Evolutionary conservation across 352 stramenopile genomes (phyloP).

Genomic region (Globisporangium nagaii): DNA sequence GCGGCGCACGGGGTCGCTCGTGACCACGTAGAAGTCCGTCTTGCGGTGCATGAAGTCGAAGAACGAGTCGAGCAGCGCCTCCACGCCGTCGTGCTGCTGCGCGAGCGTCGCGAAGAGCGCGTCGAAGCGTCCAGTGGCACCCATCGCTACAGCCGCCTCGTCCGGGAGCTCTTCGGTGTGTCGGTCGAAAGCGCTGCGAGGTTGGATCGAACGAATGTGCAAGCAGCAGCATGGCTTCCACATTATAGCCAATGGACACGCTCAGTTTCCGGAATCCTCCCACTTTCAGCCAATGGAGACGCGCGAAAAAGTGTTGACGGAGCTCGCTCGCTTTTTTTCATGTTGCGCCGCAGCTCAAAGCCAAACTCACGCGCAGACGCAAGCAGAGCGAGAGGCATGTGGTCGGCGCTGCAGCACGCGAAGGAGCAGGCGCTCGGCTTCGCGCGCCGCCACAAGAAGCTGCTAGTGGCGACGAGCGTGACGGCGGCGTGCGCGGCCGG

Average conservation of each 20-base stretch:
- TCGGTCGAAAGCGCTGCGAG: not conserved
- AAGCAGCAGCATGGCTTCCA: too few relatives aligned
- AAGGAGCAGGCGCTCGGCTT: constrained; percentile 51
- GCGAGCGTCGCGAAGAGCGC: constrained; percentile 92
- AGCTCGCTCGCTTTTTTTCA: too few relatives aligned
- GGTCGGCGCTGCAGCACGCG: constrained; percentile 59
- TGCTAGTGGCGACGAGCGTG: constrained; percentile 47
- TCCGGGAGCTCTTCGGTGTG: not conserved
- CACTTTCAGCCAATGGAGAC: constrained; percentile 3
- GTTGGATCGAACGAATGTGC: not conserved
- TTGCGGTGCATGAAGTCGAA: constrained; percentile 97
- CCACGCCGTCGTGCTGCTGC: constrained; percentile 92
- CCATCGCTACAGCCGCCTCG: constrained; percentile 18
- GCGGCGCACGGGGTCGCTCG: constrained; percentile 31
- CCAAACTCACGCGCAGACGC: not conserved
- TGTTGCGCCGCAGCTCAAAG: too few relatives aligned
- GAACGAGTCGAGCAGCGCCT: constrained; percentile 95
- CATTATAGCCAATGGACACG: not conserved
- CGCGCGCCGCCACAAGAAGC: constrained; percentile 58
- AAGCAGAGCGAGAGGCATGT: constrained; percentile 31
- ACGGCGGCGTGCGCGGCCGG: constrained; percentile 42
- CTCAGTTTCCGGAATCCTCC: too few relatives aligned
- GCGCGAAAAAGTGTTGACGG: not conserved
- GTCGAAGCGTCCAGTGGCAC: constrained; percentile 36
- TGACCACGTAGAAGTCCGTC: constrained; percentile 95